Conservation (phyloP, 768 basidiomycete genomes). For the Suillus subluteus region DNA sequence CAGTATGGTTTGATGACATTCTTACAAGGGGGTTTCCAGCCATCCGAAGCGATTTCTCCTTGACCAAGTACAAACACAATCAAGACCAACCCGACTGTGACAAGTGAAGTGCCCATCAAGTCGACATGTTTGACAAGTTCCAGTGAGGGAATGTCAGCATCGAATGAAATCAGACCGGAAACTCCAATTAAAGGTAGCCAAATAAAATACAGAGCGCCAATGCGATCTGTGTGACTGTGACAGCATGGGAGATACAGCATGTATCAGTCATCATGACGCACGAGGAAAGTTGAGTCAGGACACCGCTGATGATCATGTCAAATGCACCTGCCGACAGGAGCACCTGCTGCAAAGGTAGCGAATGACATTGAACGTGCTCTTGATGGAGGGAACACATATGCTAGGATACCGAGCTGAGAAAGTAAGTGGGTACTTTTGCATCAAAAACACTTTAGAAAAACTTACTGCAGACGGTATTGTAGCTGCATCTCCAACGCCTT, state of each 20-base stretch:
- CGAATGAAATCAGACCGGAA: constrained; percentile 60
- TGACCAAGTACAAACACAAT: constrained; percentile 76
- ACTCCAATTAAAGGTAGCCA: constrained; percentile 57
- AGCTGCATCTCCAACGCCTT: constrained; percentile 82
- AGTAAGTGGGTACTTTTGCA: constrained; percentile 4
- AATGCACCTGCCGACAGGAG: constrained; percentile 79
- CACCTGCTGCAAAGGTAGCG: constrained; percentile 82
- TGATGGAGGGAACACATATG: constrained; percentile 73
- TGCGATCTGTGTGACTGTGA: constrained; percentile 30
- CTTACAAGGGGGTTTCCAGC: constrained; percentile 65
- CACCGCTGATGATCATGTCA: constrained; percentile 71
- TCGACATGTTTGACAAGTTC: constrained; percentile 59
- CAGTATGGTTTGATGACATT: constrained; percentile 10
- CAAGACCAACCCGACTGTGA: constrained; percentile 67
- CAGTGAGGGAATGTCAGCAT: constrained; percentile 49
- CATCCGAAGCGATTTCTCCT: constrained; percentile 56
- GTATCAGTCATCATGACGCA: constrained; percentile 23
- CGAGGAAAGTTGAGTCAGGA: constrained; percentile 58
- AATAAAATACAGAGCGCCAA: constrained; percentile 73
- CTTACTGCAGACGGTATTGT: constrained; percentile 30
- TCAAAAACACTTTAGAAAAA: not conserved
- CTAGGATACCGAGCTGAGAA: constrained; percentile 75
- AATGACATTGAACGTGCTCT: constrained; percentile 75
- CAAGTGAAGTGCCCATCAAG: constrained; percentile 75
- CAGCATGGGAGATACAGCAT: constrained; percentile 1